Conservation (phyloP, 73 alveolate species). For the Uronychia setigera region DNA sequence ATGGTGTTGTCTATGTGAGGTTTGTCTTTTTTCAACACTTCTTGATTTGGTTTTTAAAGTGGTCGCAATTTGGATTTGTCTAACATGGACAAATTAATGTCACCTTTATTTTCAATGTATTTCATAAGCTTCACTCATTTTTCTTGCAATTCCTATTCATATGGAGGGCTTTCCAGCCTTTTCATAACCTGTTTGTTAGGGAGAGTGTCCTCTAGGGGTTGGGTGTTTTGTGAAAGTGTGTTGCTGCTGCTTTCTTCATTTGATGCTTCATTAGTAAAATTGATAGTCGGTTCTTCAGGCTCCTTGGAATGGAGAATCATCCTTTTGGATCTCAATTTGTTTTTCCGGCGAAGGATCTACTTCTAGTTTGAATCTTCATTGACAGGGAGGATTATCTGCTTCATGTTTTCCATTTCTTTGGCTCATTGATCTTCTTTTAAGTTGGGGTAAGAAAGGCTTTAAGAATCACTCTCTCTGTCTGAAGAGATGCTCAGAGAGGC, state of each 20-base stretch:
- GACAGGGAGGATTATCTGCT: not conserved
- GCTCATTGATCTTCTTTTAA: not conserved
- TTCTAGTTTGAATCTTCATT: not conserved
- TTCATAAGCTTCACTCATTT: not conserved
- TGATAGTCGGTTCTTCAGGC: not conserved
- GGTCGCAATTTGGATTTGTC: not conserved
- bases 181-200: too few relatives aligned
- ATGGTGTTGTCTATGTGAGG: not conserved
- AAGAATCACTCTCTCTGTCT: not conserved
- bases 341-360: not conserved
- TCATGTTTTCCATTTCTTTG: not conserved
- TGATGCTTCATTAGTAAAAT: not conserved
- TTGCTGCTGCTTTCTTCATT: not conserved
- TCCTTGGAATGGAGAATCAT: not conserved
- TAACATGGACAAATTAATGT: not conserved
- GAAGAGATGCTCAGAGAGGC: not conserved
- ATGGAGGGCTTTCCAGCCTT: too few relatives aligned
- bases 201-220: too few relatives aligned
- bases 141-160: not conserved
- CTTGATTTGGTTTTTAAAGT: not conserved
- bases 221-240: not conserved
- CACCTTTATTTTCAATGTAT: not conserved
- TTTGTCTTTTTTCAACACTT: not conserved
- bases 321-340: not conserved
- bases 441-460: not conserved